Percentiles rank a stretch among this genome's conserved stretches.
Conservation (phyloP, 2,329 filamentous ascomycete species). For the Madurella mycetomatis region DNA sequence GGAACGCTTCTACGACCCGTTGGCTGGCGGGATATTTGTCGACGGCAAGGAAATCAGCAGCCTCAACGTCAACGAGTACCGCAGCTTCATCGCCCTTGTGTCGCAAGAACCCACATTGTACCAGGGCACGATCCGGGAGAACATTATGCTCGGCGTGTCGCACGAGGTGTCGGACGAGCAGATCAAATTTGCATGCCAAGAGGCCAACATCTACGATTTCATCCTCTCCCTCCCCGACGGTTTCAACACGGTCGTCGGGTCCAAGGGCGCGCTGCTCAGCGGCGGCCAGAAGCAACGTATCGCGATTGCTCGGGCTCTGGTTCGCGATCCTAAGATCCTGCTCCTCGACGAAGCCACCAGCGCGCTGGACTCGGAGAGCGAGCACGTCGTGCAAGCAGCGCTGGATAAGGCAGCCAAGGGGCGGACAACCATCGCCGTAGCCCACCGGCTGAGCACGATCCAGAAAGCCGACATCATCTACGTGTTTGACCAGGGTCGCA, state of each 20-base stretch:
- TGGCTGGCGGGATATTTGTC: constrained; percentile 72
- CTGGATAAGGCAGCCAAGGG: constrained; percentile 78
- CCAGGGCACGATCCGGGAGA: constrained; percentile 85
- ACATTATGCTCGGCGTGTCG: constrained; percentile 75
- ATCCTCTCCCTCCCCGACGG: constrained; percentile 82
- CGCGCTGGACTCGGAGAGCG: constrained; percentile 70
- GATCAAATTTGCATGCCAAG: constrained; percentile 74
- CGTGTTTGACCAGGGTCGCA: constrained; percentile 85
- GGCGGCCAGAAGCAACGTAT: constrained; percentile 95
- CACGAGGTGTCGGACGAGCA: constrained; percentile 65
- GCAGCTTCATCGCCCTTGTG: constrained; percentile 78
- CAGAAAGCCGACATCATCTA: constrained; percentile 94
- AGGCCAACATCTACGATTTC: constrained; percentile 91
- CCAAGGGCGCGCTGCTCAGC: constrained; percentile 77
- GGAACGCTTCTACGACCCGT: constrained; percentile 91
- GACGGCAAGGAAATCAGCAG: constrained; percentile 78
- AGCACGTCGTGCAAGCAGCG: constrained; percentile 76
- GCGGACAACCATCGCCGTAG: constrained; percentile 88
- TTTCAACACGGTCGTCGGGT: constrained; percentile 80
- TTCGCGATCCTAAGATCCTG: constrained; percentile 85
- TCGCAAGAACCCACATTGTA: constrained; percentile 94
- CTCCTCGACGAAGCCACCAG: constrained; percentile 78
- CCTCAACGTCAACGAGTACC: constrained; percentile 82
- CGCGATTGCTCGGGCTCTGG: constrained; percentile 83
- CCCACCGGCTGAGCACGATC: constrained; percentile 86